phyloP scores from a whole-genome alignment of 2,329 filamentous ascomycete species.

The Furcasterigmium sp. region DNA sequence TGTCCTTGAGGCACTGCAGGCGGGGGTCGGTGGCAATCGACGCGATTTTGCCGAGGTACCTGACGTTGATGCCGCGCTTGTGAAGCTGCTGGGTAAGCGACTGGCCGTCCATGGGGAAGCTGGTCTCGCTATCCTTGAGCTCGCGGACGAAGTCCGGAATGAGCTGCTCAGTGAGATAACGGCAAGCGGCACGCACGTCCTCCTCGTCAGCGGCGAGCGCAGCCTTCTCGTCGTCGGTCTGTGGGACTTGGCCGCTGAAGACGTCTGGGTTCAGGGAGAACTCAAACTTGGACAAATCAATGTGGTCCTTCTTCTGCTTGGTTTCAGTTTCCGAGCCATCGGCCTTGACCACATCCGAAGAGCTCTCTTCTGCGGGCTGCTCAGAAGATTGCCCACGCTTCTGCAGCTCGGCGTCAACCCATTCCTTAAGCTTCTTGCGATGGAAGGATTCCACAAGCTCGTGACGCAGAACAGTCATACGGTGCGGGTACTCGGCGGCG shows the following conservation, averaged over 20 bases:
- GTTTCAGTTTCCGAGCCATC: conserved; percentile 25
- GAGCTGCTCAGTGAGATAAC: conserved; percentile 68
- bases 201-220: conserved; percentile 79
- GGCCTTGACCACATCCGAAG: conserved; percentile 15
- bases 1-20: conserved; percentile 69
- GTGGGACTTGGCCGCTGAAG: conserved; percentile 86
- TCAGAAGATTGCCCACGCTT: conserved; percentile 9
- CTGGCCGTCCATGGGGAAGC: conserved; percentile 97
- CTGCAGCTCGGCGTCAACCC: conserved; percentile 69
- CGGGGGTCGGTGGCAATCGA: conserved; percentile 64
- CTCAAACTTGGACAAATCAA: conserved; percentile 82
- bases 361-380: conserved; percentile 7
- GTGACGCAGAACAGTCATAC: conserved; percentile 88
- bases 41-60: conserved; percentile 87
- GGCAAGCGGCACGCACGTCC: conserved; percentile 79
- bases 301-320: conserved; percentile 54
- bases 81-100: conserved; percentile 85
- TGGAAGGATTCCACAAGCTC: conserved; percentile 86
- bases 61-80: conserved; percentile 94
- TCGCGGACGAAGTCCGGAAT: conserved; percentile 85
- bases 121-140: conserved; percentile 85
- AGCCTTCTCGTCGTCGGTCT: conserved; percentile 84
- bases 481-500: conserved; percentile 70
- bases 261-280: conserved; percentile 92
- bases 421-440: conserved; percentile 82